phyloP scores from a whole-genome alignment of 768 basidiomycete genomes.

The Amanita inopinata region DNA sequence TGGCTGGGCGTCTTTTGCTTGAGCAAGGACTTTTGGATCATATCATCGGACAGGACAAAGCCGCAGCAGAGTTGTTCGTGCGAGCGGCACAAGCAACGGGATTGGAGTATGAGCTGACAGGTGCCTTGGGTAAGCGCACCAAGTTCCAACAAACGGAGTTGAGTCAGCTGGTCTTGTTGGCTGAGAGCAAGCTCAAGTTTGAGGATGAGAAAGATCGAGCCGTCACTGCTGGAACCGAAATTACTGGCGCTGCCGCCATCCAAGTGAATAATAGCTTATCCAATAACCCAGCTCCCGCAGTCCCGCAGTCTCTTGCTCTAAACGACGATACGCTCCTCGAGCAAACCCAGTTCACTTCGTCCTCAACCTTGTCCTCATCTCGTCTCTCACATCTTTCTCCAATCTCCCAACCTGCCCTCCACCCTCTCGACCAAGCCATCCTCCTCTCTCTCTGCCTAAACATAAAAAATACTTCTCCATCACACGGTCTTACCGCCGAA shows the following conservation, averaged over 20 bases:
- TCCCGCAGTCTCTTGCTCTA: constrained; percentile 75
- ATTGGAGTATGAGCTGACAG: constrained; percentile 84
- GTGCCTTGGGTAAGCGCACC: constrained; percentile 87
- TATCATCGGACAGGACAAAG: constrained; percentile 61
- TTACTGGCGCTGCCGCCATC: too few relatives aligned
- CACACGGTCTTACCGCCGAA: constrained; percentile 82
- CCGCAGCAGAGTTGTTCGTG: constrained; percentile 70
- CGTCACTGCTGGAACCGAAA: too few relatives aligned
- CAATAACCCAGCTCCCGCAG: constrained; percentile 11
- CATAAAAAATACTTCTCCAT: constrained; percentile 80
- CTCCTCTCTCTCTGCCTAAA: constrained; percentile 87
- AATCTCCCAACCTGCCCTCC: constrained; percentile 72
- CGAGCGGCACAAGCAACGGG: constrained; percentile 68
- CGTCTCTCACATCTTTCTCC: constrained; percentile 64
- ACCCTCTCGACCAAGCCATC: constrained; percentile 91
- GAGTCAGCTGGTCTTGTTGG: constrained; percentile 87
- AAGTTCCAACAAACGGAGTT: constrained; percentile 83
- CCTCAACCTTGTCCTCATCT: constrained; percentile 31
- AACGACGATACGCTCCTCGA: constrained; percentile 97
- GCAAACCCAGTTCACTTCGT: constrained; percentile 84
- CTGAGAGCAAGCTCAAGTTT: constrained; percentile 60
- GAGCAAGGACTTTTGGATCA: constrained; percentile 80
- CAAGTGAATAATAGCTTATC: constrained; percentile 8
- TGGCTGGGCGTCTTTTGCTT: constrained; percentile 57
- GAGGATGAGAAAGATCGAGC: constrained; percentile 15